phyloP scores from a whole-genome alignment of 495 filamentous ascomycete species.

The Physcia stellaris region DNA sequence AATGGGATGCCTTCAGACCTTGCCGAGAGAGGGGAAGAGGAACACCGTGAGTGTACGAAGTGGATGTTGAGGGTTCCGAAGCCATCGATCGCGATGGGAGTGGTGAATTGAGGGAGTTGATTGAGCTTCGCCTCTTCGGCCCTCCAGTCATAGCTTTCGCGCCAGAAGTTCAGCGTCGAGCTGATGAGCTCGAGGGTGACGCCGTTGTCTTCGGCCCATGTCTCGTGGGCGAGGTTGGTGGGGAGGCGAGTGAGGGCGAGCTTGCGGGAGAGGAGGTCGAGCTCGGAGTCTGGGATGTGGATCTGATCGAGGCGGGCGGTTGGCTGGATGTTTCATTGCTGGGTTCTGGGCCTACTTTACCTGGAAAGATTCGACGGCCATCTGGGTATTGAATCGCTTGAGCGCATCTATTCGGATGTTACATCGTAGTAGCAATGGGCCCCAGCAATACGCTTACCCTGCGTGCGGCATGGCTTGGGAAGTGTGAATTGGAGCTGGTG shows the following conservation, averaged over 20 bases:
- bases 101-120: conserved; percentile 28
- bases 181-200: conserved; percentile 25
- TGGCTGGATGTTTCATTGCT: neutral
- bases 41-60: conserved; percentile 31
- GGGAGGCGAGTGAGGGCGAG: conserved; percentile 25
- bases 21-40: too few relatives aligned
- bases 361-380: neutral
- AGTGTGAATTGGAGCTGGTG: too few relatives aligned
- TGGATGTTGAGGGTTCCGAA: conserved; percentile 30
- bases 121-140: conserved; percentile 29
- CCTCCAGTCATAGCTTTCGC: conserved; percentile 27
- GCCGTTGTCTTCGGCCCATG: conserved; percentile 27
- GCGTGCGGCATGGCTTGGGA: too few relatives aligned
- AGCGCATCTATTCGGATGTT: neutral
- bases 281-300: conserved; percentile 21
- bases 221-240: conserved; percentile 25
- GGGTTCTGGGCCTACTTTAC: neutral
- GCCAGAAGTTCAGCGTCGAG: conserved; percentile 26
- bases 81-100: conserved; percentile 26
- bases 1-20: conserved; percentile 25
- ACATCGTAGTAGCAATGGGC: too few relatives aligned
- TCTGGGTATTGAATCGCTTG: too few relatives aligned
- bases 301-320: neutral
- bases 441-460: too few relatives aligned
- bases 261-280: conserved; percentile 25